Base-by-base conservation (phyloP, 495 filamentous ascomycete species). In the Penicillium macrosclerotiorum region DNA sequence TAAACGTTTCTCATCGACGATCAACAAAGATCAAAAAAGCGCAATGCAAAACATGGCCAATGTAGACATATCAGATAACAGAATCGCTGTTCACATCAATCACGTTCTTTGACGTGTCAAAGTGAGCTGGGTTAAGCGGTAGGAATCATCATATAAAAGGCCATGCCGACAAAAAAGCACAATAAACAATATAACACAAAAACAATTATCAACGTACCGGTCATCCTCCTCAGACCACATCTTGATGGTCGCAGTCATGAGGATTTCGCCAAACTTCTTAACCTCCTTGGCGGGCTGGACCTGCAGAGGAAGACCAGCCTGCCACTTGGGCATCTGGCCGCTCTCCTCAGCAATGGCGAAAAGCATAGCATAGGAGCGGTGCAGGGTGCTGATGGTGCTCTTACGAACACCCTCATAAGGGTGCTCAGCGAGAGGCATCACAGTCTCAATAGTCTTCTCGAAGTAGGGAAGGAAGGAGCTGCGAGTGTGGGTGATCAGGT, bases 101-200 rank as follows among this genome's bases (percentile, higher is more conserved):
- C 80, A 79, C 86, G 81, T 71, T 60, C 72, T 77, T 76, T 68
- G 58, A 73, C 73, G 87, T 81, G 80, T 97, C 85, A 85, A 86
- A 95, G 92, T 96, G 92, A 96, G 90, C 90, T 96, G 90, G 90
- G 92, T 91, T 86, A 89, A 93, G 88, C 89, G 88, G 82, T 68
- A 68, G 69, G 68, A 70, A 49, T 95, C 89, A 95, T 97, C 90
- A 92, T 90, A 65, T 55, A 59, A 64, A 54, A 36, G 26, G 60
- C 58, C 14, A 49, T 49, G 44, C 42, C 25, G 39, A n/a, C 30
- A 34, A 39, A 35, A 33, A 45, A n/a, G n/a, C n/a, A n/a, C n/a
- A n/a, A n/a, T n/a, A n/a, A n/a, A n/a, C n/a, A n/a, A 49, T 34
- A 55, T 50, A 34, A 27, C 47, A 41, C 33, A 57, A 40, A 45